A percentile compares a stretch with the other conserved stretches of the same genome.
phyloP scores from a whole-genome alignment of 2,329 filamentous ascomycete genomes.

The Kalmusia sp. region DNA sequence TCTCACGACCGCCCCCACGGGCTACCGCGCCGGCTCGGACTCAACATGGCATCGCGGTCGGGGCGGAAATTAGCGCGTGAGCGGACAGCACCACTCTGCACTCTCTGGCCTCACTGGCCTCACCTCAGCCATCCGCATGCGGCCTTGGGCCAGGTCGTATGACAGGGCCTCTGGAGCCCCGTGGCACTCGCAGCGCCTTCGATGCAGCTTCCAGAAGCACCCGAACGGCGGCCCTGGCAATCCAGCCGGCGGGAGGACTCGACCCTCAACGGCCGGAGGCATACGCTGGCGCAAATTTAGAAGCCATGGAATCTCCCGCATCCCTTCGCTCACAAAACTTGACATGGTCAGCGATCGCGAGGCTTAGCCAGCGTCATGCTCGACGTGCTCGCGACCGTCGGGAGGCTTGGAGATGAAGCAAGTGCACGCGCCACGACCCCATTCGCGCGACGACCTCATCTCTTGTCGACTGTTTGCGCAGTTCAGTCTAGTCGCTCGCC shows the following conservation, averaged over 20 bases:
- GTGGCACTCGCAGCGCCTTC: constrained; percentile 14
- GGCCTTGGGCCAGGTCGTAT: constrained; percentile 19
- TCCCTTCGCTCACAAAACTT: background rate
- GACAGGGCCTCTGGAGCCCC: constrained; percentile 13
- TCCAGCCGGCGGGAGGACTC: constrained; percentile 1
- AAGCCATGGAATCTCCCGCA: background rate
- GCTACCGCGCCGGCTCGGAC: constrained; percentile 8
- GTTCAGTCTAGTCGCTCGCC: constrained; percentile 24
- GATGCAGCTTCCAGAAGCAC: constrained; percentile 19
- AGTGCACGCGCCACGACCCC: constrained; percentile 29
- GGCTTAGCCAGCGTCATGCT: constrained; percentile 20
- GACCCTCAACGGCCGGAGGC: background rate
- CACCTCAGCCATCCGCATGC: constrained; percentile 15
- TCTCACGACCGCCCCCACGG: constrained; percentile 5
- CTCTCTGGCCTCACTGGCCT: constrained; percentile 13
- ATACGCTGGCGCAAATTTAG: background rate
- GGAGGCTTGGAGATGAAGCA: constrained; percentile 32
- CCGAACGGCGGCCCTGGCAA: constrained; percentile 10
- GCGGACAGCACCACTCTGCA: background rate
- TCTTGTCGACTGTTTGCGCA: constrained; percentile 10
- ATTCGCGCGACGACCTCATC: constrained; percentile 13
- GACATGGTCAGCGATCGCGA: constrained; percentile 21
- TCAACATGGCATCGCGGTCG: constrained; percentile 6
- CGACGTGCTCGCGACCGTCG: constrained; percentile 20
- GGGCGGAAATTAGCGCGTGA: constrained; percentile 20